A percentile compares a stretch with the other conserved stretches of the same genome.
Evolutionary conservation across 2,329 filamentous ascomycete genomes (phyloP).

Genomic region (Chrysoporthe deuterocubensis): DNA sequence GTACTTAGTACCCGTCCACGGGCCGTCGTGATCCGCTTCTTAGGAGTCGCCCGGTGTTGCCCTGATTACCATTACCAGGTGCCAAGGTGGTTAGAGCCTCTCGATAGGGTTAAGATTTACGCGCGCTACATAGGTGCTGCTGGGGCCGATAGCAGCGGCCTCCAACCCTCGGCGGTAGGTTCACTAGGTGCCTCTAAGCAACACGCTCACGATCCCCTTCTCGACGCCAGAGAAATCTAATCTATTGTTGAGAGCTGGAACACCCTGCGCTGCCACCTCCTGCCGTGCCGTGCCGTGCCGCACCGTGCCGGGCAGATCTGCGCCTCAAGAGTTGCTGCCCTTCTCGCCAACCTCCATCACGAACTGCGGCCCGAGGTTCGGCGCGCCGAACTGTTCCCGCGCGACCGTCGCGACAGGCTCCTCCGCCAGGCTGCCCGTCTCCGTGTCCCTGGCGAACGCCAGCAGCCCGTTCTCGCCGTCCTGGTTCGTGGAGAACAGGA

Average conservation of each 20-base stretch:
- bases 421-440: constrained; percentile 37
- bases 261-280: too few relatives aligned
- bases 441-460: constrained; percentile 41
- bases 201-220: too few relatives aligned
- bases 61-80: background rate
- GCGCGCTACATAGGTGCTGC: background rate
- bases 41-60: background rate
- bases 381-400: constrained; percentile 36
- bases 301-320: background rate
- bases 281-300: background rate
- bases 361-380: constrained; percentile 39
- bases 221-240: too few relatives aligned
- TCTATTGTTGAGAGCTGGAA: background rate
- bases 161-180: background rate
- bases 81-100: background rate
- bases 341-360: constrained; percentile 29
- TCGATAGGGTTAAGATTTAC: background rate
- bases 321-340: constrained; percentile 16
- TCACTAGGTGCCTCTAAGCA: too few relatives aligned
- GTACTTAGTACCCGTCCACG: background rate
- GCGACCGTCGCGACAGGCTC: constrained; percentile 36
- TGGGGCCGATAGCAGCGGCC: too few relatives aligned
- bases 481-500: constrained; percentile 54
- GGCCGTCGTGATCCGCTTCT: background rate
- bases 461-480: constrained; percentile 45